phyloP scores from a whole-genome alignment of 2,329 filamentous ascomycete genomes.

The Curvularia lunata region DNA sequence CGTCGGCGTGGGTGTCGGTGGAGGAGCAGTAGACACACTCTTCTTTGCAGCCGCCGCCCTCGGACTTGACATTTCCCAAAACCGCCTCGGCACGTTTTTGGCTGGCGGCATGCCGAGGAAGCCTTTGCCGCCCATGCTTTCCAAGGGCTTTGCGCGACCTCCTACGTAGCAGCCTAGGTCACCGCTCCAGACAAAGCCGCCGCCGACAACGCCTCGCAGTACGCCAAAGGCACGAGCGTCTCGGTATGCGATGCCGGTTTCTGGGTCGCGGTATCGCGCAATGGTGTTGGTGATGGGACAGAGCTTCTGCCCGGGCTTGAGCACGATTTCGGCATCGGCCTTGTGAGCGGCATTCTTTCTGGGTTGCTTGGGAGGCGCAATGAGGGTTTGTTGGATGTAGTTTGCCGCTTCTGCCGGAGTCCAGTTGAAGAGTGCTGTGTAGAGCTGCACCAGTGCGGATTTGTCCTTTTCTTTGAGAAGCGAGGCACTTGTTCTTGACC shows the following conservation, averaged over 20 bases:
- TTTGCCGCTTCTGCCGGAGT: constrained; percentile 34
- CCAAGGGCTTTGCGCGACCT: constrained; percentile 49
- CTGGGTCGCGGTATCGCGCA: constrained; percentile 83
- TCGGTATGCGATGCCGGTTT: constrained; percentile 80
- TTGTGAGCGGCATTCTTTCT: constrained; percentile 40
- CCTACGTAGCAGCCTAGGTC: constrained; percentile 86
- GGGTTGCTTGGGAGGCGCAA: constrained; percentile 49
- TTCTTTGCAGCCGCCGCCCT: constrained; percentile 16
- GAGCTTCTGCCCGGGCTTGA: constrained; percentile 41
- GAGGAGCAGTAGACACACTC: constrained; percentile 3
- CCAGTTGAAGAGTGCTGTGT: constrained; percentile 50
- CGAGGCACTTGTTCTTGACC: constrained; percentile 58
- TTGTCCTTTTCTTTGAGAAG: constrained; percentile 44
- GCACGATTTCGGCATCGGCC: constrained; percentile 23
- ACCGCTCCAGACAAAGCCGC: constrained; percentile 82
- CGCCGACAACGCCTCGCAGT: constrained; percentile 74
- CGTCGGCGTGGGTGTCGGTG: background rate
- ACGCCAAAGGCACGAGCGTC: constrained; percentile 82
- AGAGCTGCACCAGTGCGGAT: constrained; percentile 63
- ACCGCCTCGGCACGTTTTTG: constrained; percentile 79
- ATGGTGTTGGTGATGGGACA: constrained; percentile 85
- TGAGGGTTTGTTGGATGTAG: constrained; percentile 50
- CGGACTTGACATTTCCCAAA: constrained; percentile 52
- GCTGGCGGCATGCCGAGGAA: constrained; percentile 64
- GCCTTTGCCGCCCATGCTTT: constrained; percentile 37